A percentile compares a stretch with the other conserved stretches of the same genome.
Evolutionary conservation across 305 asterid species (phyloP).

Genomic region (Withania somnifera): DNA sequence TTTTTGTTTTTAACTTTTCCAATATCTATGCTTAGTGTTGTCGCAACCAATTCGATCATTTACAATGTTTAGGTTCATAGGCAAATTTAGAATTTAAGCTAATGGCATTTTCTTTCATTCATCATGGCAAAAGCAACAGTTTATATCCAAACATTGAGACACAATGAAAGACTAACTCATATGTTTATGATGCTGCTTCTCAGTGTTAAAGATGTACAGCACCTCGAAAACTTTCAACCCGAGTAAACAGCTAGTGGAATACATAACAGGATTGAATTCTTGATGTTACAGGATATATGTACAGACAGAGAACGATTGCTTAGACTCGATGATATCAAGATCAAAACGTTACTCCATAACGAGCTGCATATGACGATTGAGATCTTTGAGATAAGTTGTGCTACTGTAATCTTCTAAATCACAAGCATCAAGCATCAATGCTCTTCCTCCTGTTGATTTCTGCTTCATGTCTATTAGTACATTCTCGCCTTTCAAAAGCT

Average conservation of each 20-base stretch:
- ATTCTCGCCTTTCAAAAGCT: constrained; percentile 55
- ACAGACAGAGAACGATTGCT: not conserved
- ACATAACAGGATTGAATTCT: not conserved
- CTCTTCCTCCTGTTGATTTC: constrained; percentile 50
- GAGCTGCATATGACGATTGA: constrained; percentile 80
- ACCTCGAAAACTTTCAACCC: not conserved
- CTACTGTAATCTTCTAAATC: constrained; percentile 68
- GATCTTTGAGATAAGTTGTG: constrained; percentile 61
- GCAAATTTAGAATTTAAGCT: no score
- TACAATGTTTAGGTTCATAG: no score
- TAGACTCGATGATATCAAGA: not conserved
- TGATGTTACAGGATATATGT: constrained; percentile 1
- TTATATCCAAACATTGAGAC: not conserved
- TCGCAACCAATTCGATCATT: no score
- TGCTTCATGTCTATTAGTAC: constrained; percentile 49
- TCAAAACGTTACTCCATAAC: constrained; percentile 50
- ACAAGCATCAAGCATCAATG: constrained; percentile 48
- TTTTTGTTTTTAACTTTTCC: no score
- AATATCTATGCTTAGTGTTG: no score
- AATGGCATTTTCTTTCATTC: no score
- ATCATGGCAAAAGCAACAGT: no score
- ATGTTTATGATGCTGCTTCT: not conserved
- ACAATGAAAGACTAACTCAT: not conserved
- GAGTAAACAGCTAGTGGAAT: not conserved
- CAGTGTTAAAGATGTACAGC: not conserved